A percentile compares a stretch with the other conserved stretches of the same genome.
Conservation (phyloP, 176 grass and related monocot genomes). For the Zoysia pacifica region DNA sequence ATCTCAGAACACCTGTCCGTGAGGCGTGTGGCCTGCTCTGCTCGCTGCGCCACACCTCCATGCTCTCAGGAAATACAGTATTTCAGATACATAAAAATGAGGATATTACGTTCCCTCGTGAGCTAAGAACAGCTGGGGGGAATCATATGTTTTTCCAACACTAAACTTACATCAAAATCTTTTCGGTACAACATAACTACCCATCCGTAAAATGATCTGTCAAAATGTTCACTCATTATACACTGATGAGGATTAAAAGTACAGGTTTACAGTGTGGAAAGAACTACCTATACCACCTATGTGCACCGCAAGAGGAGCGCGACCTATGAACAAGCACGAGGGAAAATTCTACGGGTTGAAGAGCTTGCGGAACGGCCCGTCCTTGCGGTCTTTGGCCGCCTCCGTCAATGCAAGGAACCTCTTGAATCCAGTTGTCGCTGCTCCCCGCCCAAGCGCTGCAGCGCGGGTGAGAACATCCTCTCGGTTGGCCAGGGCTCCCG, state of each 20-base stretch:
- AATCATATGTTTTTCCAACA: background rate
- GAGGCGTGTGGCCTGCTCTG: too few species aligned
- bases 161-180: background rate
- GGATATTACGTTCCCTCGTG: background rate
- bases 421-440: constrained; percentile 93
- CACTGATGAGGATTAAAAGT: constrained; percentile 28
- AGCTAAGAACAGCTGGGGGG: background rate
- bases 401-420: constrained; percentile 96
- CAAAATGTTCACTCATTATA: constrained; percentile 42
- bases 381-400: constrained; percentile 94
- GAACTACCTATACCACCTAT: constrained; percentile 50
- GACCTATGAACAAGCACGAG: constrained; percentile 37
- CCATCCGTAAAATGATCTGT: background rate
- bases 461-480: constrained; percentile 91
- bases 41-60: too few species aligned
- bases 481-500: constrained; percentile 68
- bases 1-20: background rate
- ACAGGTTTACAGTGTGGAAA: background rate
- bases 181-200: constrained; percentile 12
- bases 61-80: too few species aligned
- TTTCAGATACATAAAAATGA: too few species aligned
- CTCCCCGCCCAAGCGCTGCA: constrained; percentile 86
- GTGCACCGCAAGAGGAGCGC: constrained; percentile 39
- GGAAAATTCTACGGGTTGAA: constrained; percentile 64
- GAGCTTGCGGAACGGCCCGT: constrained; percentile 95